phyloP scores from a whole-genome alignment of 75 land plant species.

The Cupressus sempervirens region DNA sequence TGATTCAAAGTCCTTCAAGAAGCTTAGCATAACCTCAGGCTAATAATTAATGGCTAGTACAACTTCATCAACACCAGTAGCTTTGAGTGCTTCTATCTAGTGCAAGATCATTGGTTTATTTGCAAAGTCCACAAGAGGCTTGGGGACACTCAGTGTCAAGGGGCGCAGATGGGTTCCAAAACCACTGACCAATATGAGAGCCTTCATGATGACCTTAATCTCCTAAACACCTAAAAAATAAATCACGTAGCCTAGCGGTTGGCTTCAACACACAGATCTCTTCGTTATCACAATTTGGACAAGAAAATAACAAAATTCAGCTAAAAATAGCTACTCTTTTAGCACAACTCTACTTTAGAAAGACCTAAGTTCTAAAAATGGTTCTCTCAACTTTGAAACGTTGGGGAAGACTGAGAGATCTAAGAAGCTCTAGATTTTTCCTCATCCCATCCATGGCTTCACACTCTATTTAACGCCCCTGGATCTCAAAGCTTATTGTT shows the following conservation, averaged over 20 bases:
- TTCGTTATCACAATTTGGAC: not conserved
- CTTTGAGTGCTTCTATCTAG: slow-evolving; percentile 94
- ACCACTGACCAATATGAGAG: slow-evolving; percentile 93
- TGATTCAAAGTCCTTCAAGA: slow-evolving; percentile 81
- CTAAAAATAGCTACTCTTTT: not conserved
- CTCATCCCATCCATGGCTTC: not conserved
- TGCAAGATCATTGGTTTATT: slow-evolving; percentile 96
- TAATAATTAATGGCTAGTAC: slow-evolving; percentile 90
- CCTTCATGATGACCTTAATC: slow-evolving; percentile 63
- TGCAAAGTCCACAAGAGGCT: slow-evolving; percentile 95
- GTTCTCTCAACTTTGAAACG: not conserved
- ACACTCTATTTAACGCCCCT: not conserved
- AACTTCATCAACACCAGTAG: slow-evolving; percentile 80
- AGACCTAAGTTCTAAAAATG: not conserved
- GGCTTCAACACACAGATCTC: not conserved
- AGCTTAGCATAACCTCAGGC: slow-evolving; percentile 94
- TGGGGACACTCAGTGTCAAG: slow-evolving; percentile 85
- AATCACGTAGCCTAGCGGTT: not conserved
- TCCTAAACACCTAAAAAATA: not conserved
- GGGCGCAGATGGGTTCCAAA: slow-evolving; percentile 92
- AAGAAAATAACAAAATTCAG: not conserved
- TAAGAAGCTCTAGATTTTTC: not conserved
- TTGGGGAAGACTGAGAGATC: not conserved
- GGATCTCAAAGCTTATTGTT: not conserved
- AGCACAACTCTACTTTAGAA: not conserved